Base-by-base conservation (phyloP, 306 rosid species). In the Trifolium fragiferum region DNA sequence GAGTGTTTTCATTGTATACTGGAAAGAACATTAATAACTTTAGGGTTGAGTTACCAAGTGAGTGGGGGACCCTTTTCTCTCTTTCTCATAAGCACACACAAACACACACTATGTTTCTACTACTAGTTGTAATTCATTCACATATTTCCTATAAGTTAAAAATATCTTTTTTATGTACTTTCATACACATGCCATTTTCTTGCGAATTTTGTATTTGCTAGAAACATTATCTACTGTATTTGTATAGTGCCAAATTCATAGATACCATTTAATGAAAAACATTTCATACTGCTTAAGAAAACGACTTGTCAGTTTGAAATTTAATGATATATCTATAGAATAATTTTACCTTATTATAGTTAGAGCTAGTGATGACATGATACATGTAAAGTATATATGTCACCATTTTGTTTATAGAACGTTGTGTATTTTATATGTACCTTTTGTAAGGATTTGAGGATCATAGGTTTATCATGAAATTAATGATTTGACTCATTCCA, bases 1-100 rank as follows among this genome's bases (percentile, higher is more conserved):
- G 87, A 67, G 84, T 76, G 82, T 88, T 77, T 73, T 83, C 38
- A 50, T 67, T 74, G 69, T 78, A 64, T 72, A 63, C 58, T 80
- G 85, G 70, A 84, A 84, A 74, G 55, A 82, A 76, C 90, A 87
- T 88, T 86, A 21, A 89, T 82, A 75, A 70, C 81, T 84, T 83
- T 72, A 63, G 58, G 78, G 71, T 60, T 84, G 85, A 87, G 84
- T 77, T 77, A 69, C 89, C 75, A 50, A 66, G 62, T 53, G 38
- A 21, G 82, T 81, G 81, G 91, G 91, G 91, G 92, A 82, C 94
- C 92, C 66, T 75, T 57, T 20, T 11, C 69, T 16, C n/a, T 38
- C 49, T n/a, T n/a, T 37, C 18, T 37, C 50, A 35, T 10, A 64
- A 6, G 16, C 15, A 12, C n/a, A 35, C 23, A 20, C 30, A 18